Evolutionary conservation across 73 alveolate species (phyloP).

Genomic region (Blepharisma japonicum): DNA sequence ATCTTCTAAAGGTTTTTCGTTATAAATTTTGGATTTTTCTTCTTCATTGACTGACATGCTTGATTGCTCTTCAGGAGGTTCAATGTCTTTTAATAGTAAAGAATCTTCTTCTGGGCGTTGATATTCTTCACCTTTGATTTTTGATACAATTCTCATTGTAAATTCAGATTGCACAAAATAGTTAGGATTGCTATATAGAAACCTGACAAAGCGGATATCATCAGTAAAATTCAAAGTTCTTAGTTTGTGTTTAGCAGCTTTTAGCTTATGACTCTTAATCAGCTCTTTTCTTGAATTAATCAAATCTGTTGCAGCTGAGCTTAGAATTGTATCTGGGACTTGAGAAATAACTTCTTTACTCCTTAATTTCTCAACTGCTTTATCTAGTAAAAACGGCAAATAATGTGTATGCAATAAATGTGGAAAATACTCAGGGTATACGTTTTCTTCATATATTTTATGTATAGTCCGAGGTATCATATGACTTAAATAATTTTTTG

Average conservation of each 20-base stretch:
- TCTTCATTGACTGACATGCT: constrained; percentile 22
- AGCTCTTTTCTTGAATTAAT: constrained; percentile 16
- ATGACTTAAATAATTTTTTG: constrained; percentile 55
- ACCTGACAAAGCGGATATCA: neutral
- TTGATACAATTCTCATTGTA: constrained; percentile 31
- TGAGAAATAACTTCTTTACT: constrained; percentile 18
- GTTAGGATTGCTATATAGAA: neutral
- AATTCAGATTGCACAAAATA: neutral
- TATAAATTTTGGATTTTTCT: constrained; percentile 35
- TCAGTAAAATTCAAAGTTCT: constrained; percentile 42
- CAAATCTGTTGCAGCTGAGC: constrained; percentile 16
- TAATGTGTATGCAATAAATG: constrained; percentile 60
- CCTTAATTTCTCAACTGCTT: constrained; percentile 56
- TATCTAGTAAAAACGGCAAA: constrained; percentile 64
- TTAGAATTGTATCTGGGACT: constrained; percentile 31
- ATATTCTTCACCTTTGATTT: constrained; percentile 33
- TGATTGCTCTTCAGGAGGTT: constrained; percentile 28
- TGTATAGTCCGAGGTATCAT: constrained; percentile 44
- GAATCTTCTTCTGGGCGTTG: constrained; percentile 28
- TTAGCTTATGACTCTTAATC: constrained; percentile 9
- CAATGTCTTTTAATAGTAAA: neutral
- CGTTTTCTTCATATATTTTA: constrained; percentile 47
- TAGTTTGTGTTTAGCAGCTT: constrained; percentile 28
- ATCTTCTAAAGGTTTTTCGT: constrained; percentile 29
- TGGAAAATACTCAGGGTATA: constrained; percentile 60